Conservation (phyloP, 2,329 filamentous ascomycete genomes). For the Cercospora berteroae region DNA sequence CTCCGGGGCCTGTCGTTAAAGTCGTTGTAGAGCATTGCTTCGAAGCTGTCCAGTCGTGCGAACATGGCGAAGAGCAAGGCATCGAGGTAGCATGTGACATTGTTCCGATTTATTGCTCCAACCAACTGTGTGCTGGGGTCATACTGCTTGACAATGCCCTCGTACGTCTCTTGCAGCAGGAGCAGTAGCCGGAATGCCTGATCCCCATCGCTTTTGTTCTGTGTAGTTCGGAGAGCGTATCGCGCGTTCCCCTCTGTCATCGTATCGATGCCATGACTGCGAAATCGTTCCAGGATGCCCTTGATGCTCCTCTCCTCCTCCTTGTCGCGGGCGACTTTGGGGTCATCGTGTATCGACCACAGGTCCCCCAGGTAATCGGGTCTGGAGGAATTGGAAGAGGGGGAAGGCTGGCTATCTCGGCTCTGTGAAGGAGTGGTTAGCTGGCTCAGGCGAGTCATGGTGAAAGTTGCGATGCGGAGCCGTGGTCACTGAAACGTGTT, state of each 20-base stretch:
- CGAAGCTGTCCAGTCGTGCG: conserved; percentile 81
- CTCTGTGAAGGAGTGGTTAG: conserved; percentile 21
- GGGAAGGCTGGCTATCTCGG: conserved; percentile 7
- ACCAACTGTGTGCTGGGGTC: conserved; percentile 69
- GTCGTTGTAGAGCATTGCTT: conserved; percentile 81
- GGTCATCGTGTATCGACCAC: conserved; percentile 59
- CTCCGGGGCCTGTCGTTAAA: conserved; percentile 70
- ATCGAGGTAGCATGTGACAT: conserved; percentile 93
- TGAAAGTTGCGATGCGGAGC: conserved; percentile 5
- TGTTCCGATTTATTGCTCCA: conserved; percentile 80
- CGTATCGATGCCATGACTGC: conserved; percentile 53
- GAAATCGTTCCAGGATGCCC: conserved; percentile 52
- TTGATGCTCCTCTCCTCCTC: conserved; percentile 59
- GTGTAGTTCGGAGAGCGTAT: conserved; percentile 61
- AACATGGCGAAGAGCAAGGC: conserved; percentile 95
- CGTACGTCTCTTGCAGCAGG: conserved; percentile 75
- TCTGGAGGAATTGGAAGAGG: conserved; percentile 37
- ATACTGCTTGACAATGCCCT: conserved; percentile 74
- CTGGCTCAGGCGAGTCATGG: background rate
- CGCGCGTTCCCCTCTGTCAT: conserved; percentile 62
- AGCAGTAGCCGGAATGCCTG: conserved; percentile 74
- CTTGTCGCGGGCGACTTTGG: conserved; percentile 54
- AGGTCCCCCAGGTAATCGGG: conserved; percentile 63
- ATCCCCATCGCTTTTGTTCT: conserved; percentile 65
- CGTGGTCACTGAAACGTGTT: conserved; percentile 11